phyloP scores from a whole-genome alignment of 2,329 filamentous ascomycete species.

The Tothia fuscella region DNA sequence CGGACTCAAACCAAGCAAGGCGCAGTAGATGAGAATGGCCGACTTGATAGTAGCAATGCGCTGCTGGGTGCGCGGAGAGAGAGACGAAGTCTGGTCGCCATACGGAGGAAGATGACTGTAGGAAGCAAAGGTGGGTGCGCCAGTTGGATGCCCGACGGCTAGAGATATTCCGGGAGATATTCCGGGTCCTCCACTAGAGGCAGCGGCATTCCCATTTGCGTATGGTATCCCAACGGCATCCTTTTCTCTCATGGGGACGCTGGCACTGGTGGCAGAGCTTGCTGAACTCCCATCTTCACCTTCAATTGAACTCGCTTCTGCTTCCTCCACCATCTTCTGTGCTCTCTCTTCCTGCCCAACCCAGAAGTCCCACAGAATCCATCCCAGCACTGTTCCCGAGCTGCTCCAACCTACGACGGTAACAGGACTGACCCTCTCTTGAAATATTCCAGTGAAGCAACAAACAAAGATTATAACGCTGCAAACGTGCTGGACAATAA shows the following conservation, averaged over 20 bases:
- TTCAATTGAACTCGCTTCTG: slow-evolving; percentile 19
- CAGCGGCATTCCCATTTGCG: slow-evolving; percentile 26
- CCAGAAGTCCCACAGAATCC: slow-evolving; percentile 89
- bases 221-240: slow-evolving; percentile 11
- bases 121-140: slow-evolving; percentile 32
- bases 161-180: slow-evolving; percentile 10
- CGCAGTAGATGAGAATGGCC: slow-evolving; percentile 83
- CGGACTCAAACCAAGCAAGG: slow-evolving; percentile 79
- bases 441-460: slow-evolving; percentile 82
- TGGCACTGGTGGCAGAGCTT: slow-evolving; percentile 8
- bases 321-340: slow-evolving; percentile 16
- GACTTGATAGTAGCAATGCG: slow-evolving; percentile 79
- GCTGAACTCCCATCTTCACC: slow-evolving; percentile 14
- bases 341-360: slow-evolving; percentile 56
- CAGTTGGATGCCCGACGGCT: slow-evolving; percentile 14
- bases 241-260: slow-evolving; percentile 2
- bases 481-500: slow-evolving; percentile 94
- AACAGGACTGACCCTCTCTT: slow-evolving; percentile 79
- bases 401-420: slow-evolving; percentile 78
- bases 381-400: slow-evolving; percentile 70
- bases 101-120: slow-evolving; percentile 24
- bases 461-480: slow-evolving; percentile 90
- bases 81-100: slow-evolving; percentile 23
- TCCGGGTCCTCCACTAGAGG: too few species aligned
- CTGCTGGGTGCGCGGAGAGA: slow-evolving; percentile 47